Evolutionary conservation across 495 filamentous ascomycete genomes (phyloP), one percentile per base, ranked within the genome.

Genomic region (Hypoxylon lienhwacheense): DNA sequence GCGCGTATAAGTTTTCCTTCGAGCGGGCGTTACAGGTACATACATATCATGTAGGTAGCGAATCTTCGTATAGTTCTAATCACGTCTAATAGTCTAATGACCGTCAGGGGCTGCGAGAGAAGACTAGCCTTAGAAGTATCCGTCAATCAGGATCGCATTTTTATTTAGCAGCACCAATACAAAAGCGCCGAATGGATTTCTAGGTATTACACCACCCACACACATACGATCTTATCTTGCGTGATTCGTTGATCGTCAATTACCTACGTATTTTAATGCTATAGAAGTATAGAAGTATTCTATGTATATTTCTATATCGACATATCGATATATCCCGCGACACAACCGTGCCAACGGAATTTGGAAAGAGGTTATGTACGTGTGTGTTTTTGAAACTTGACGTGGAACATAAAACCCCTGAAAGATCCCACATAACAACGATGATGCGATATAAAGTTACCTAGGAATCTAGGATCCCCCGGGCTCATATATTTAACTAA

Each of bases 361-460:
- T 47, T 54, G 19, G 50, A 55, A 52, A 52, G 49, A 35, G n/a
- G n/a, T n/a, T n/a, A n/a, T n/a, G n/a, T n/a, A n/a, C 51, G 37
- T 53, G 47, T 45, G 42, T 50, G 17, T 52, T 54, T 49, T 59
- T 65, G 63, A 65, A 65, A 65, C 63, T 44, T 49, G 21, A 55
- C 59, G 55, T 65, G 63, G 63, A 59, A 65, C 63, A 53, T 55
- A 24, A 59, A 46, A n/a, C 50, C 26, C 63, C 54, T 58, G 57
- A 46, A 35, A 61, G 57, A 55, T 61, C 57, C 51, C 48, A 55
- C 45, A 55, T 34, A 6, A 35, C 46, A 51, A 61, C 55, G 46
- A 55, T 61, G 57, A 61, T 61, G 57, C 51, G 50, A 61, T 61
- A 49, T 55, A 28, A 47, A 34, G 37, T 39, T 49, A 42, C 28